Evolutionary conservation across 2,329 filamentous ascomycete species (phyloP), one percentile per base, ranked within the genome.

Genomic region (Talaromyces sp.): DNA sequence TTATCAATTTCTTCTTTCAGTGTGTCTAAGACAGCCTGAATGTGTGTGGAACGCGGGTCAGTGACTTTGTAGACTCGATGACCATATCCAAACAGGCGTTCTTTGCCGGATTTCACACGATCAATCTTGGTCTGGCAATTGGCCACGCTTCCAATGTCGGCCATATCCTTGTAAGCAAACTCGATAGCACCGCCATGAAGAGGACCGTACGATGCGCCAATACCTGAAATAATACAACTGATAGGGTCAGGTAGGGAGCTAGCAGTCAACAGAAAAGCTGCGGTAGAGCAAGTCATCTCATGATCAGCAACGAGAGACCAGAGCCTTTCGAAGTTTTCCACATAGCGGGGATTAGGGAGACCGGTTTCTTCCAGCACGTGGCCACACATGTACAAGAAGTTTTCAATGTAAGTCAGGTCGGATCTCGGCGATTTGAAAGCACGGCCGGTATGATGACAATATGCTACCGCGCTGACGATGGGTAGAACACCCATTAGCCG

Each of bases 271-370:
- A 62, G 47, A 1, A 62, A 11, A 7, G 45, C 47, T 8, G 60
- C 33, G 19, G 60, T 62, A 2, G 60, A 62, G 16, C 14, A n/a
- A 4, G 60, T 62, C 33, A 62, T 54, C 33, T 62, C 60, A 9
- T 54, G 47, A 27, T 62, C 60, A n/a, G 60, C 60, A 3, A 27
- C 31, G 10, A 62, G 31, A 8, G n/a, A 13, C 60, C 60, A 62
- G 19, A 62, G 19, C 5, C 31, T 19, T 14, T 62, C 19, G 11
- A 62, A 13, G 8, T 22, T 14, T 14, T 54, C 24, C 19, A 50
- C 59, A 41, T 37, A 14, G 3, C 31, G 24, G 16, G 43, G 41
- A 16, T 61, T 52, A 11, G 59, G 59, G 3, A 24, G 14, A 5
- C 31, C 31, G 0, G 33, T 52, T 16, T 22, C 33, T 6, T n/a